Evolutionary conservation across 108 stramenopile genomes (phyloP).

Genomic region (Nitzschia sp.): DNA sequence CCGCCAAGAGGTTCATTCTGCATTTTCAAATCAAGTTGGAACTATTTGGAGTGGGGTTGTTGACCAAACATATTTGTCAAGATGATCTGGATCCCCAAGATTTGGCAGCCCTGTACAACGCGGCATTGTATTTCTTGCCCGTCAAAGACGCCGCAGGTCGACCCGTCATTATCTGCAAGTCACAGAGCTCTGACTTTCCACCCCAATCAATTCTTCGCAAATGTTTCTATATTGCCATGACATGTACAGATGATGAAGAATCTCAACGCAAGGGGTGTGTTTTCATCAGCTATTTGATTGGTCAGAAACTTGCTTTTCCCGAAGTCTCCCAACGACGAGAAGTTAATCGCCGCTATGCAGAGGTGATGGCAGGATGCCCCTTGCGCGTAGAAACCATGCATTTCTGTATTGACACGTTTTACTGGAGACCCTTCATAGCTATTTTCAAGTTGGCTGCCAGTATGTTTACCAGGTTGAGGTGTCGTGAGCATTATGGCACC

Average conservation of each 20-base stretch:
- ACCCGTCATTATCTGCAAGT: background rate
- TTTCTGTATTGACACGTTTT: background rate
- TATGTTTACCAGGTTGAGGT: background rate
- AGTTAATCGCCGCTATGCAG: too few relatives aligned
- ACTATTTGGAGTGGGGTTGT: slow-evolving; percentile 30
- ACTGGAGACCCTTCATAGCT: background rate
- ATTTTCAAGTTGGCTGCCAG: background rate
- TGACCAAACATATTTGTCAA: slow-evolving; percentile 21
- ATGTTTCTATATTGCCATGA: background rate
- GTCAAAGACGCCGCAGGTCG: slow-evolving; percentile 22
- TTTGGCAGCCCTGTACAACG: slow-evolving; percentile 10
- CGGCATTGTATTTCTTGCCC: slow-evolving; percentile 5
- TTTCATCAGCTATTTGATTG: background rate
- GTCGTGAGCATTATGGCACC: slow-evolving; percentile 1
- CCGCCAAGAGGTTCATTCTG: slow-evolving; percentile 21
- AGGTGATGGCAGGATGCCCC: too few relatives aligned
- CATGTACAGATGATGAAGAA: background rate
- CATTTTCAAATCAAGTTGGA: slow-evolving; percentile 46
- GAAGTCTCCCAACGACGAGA: background rate
- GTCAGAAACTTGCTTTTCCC: background rate
- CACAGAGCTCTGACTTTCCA: background rate
- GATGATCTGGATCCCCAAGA: slow-evolving; percentile 25
- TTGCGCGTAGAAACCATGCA: background rate
- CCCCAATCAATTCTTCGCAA: background rate
- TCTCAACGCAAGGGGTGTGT: slow-evolving; percentile 15